These are phyloP conservation scores for Myotisia sp. DNA, from an alignment of 2,329 filamentous ascomycete species.

Conservation along the genomic window DNA sequence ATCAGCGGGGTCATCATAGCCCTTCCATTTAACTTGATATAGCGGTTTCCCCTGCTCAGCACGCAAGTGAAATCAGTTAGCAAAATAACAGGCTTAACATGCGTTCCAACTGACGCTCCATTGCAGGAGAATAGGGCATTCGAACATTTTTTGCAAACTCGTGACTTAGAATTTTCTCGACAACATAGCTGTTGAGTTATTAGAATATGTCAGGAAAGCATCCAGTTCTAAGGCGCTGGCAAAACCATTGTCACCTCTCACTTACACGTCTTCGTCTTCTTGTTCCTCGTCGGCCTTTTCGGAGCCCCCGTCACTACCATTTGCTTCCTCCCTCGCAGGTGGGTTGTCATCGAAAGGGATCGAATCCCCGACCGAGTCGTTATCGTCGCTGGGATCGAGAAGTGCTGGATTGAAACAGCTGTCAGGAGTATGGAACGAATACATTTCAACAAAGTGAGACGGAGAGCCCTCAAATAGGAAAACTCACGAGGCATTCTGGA, in stretches of 20 bases:
- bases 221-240: constrained; percentile 10
- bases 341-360: constrained; percentile 25
- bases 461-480: not conserved
- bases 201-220: constrained; percentile 4
- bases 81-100: not conserved
- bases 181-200: constrained; percentile 22
- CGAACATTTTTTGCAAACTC: constrained; percentile 24
- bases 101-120: not conserved
- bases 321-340: constrained; percentile 9
- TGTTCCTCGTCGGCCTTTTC: constrained; percentile 19
- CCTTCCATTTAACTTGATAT: constrained; percentile 35
- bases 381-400: constrained; percentile 13
- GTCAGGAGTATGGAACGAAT: constrained; percentile 3
- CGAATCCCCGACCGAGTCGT: constrained; percentile 24
- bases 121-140: constrained; percentile 3
- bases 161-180: constrained; percentile 28
- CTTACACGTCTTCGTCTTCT: constrained; percentile 26
- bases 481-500: constrained; percentile 31
- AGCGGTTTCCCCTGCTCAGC: constrained; percentile 22
- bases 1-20: constrained; percentile 30
- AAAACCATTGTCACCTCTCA: constrained; percentile 9
- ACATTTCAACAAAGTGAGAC: too few relatives aligned
- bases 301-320: constrained; percentile 11
- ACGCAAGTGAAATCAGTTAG: not conserved
- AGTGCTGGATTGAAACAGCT: constrained; percentile 5